phyloP scores from a whole-genome alignment of 2,329 filamentous ascomycete species.

The Calonectria hawksworthii region DNA sequence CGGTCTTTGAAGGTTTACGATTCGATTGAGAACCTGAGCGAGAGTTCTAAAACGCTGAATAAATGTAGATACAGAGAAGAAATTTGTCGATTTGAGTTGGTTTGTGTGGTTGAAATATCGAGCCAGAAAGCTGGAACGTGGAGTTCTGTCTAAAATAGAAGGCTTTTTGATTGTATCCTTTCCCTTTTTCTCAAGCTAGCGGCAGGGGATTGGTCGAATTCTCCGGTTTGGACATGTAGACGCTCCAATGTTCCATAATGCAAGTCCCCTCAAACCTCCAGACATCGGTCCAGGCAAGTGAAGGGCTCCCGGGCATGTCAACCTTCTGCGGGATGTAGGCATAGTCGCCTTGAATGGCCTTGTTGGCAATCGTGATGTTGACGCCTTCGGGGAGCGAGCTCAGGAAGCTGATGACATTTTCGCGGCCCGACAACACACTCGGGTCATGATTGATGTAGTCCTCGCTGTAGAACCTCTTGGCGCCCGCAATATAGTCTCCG shows the following conservation, averaged over 20 bases:
- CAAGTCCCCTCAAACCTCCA: background rate
- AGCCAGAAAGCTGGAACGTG: background rate
- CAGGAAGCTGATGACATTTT: background rate
- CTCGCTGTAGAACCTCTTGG: background rate
- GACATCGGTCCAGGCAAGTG: background rate
- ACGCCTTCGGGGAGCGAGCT: background rate
- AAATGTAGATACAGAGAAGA: too few species aligned
- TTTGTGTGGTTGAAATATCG: background rate
- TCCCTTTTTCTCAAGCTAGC: background rate
- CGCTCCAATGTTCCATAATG: background rate
- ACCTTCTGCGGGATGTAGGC: background rate
- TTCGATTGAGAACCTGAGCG: too few species aligned
- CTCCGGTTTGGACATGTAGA: background rate
- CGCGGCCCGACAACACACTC: background rate
- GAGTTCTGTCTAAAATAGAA: background rate
- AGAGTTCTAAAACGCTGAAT: too few species aligned
- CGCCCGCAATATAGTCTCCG: background rate
- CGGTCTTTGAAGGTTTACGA: too few species aligned
- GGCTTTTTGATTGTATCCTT: too few species aligned
- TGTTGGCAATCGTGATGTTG: background rate
- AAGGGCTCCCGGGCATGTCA: background rate
- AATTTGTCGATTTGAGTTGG: too few species aligned
- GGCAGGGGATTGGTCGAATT: background rate
- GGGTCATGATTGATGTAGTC: background rate
- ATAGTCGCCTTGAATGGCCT: background rate